Evolutionary conservation across 305 asterid species (phyloP).

Genomic region (Fraxinus nigra): DNA sequence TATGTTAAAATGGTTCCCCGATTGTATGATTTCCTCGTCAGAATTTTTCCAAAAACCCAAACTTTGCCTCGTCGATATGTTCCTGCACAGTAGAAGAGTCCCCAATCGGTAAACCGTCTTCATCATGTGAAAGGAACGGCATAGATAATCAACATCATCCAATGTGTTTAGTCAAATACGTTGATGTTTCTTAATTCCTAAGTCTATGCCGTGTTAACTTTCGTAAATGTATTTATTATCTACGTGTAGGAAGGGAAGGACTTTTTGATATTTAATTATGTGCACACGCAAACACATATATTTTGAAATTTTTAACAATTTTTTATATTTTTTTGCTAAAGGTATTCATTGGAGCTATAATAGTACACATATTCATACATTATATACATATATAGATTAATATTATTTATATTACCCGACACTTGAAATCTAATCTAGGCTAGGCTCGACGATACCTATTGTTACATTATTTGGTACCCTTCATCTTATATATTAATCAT

Average conservation of each 20-base stretch:
- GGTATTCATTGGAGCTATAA: not conserved
- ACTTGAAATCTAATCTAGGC: not conserved
- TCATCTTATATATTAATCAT: not conserved
- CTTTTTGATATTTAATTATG: not conserved
- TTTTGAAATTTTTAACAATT: too few relatives aligned
- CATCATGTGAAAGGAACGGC: not conserved
- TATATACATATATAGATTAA: too few relatives aligned
- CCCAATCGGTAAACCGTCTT: not conserved
- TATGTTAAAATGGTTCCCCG: not conserved
- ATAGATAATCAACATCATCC: not conserved
- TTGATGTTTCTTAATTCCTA: not conserved
- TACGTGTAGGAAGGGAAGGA: not conserved
- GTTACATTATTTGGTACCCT: not conserved
- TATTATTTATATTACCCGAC: not conserved
- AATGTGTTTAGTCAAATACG: not conserved
- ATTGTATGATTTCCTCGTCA: not conserved
- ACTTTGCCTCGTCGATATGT: not conserved
- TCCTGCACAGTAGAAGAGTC: not conserved
- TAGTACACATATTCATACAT: too few relatives aligned
- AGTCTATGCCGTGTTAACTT: not conserved
- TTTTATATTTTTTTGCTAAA: not conserved
- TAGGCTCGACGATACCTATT: not conserved
- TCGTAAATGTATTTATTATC: not conserved
- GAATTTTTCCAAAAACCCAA: not conserved
- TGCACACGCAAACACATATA: too few relatives aligned